Percentiles rank a stretch among this genome's conserved stretches.
Evolutionary conservation across 2,329 filamentous ascomycete genomes (phyloP).

Genomic region (Stenocarpella maydis): DNA sequence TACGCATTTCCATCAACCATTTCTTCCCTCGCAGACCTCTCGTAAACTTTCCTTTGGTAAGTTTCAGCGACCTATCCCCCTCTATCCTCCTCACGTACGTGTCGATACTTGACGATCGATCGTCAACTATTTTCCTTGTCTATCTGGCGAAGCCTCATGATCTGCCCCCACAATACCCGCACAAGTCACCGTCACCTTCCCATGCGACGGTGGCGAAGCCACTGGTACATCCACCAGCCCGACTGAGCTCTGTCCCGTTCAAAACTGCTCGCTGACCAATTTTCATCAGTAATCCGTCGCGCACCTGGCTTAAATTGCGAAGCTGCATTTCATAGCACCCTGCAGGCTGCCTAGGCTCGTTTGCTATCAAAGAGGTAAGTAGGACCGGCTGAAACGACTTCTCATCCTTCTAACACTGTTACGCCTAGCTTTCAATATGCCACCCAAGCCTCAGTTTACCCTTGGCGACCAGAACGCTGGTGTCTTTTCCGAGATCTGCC

Average conservation of each 20-base stretch:
- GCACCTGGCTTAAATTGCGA: not conserved
- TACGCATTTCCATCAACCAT: not conserved
- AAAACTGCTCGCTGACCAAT: not conserved
- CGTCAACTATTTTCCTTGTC: too few species aligned
- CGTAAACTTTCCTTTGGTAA: too few species aligned
- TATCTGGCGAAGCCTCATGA: not conserved
- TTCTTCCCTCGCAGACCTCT: not conserved
- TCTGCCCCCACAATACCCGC: not conserved
- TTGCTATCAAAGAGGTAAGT: not conserved
- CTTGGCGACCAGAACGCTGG: slow-evolving; percentile 18
- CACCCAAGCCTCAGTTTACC: not conserved
- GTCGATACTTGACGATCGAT: not conserved
- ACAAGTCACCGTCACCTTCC: not conserved
- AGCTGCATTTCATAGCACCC: not conserved
- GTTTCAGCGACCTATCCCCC: too few species aligned
- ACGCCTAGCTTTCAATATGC: not conserved
- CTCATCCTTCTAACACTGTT: not conserved
- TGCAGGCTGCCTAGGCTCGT: not conserved
- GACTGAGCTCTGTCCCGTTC: not conserved
- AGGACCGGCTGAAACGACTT: too few species aligned
- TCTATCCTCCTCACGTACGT: not conserved
- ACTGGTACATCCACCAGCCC: not conserved
- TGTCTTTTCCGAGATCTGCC: slow-evolving; percentile 6
- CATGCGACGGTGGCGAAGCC: too few species aligned
- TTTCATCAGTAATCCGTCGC: too few species aligned